Evolutionary conservation across 345 rosid genomes (phyloP), one percentile per base, ranked within the genome.

Genomic region (Lepidium africanum): DNA sequence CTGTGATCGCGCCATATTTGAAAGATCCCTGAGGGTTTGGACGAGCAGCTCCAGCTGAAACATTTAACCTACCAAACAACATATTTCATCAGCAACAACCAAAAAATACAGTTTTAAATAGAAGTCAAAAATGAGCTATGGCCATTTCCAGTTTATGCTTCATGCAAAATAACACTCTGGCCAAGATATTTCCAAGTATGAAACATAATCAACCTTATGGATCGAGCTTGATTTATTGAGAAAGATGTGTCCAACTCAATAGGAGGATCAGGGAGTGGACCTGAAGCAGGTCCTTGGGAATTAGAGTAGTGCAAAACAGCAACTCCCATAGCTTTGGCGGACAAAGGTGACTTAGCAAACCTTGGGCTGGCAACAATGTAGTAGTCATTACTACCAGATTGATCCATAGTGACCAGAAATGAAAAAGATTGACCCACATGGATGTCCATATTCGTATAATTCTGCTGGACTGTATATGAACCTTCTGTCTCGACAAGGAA

Each of bases 181-280:
- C 43, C 23, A 43, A 43, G 16, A 51, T 19, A 40, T 33, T 38
- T 16, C n/a, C 57, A 39, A 50, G 37, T 37, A 45, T 67, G 70
- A 72, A 71, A 64, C 57, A 68, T 65, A 65, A 50, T 75, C 84
- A 82, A 92, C 98, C 96, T 89, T 92, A 90, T 89, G 67, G 98
- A 92, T 75, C 98, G 80, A 66, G 96, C 98, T 86, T 90, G 98
- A 83, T 81, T 92, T 91, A 92, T 92, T 72, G 98, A 92, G 87
- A 86, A 87, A 83, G 30, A 86, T 13, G 84, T 57, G 77, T 86
- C 96, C 16, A 53, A 60, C 77, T 77, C 92, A 80, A 75, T 79
- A 79, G 95, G 89, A 81, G 80, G 82, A 80, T 81, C 89, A 67
- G 96, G 96, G 77, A 90, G 92, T 79, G 90, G 90, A 74, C 98